Evolutionary conservation across 1,139 yeast species (phyloP).

Genomic region (Pichia sp.): DNA sequence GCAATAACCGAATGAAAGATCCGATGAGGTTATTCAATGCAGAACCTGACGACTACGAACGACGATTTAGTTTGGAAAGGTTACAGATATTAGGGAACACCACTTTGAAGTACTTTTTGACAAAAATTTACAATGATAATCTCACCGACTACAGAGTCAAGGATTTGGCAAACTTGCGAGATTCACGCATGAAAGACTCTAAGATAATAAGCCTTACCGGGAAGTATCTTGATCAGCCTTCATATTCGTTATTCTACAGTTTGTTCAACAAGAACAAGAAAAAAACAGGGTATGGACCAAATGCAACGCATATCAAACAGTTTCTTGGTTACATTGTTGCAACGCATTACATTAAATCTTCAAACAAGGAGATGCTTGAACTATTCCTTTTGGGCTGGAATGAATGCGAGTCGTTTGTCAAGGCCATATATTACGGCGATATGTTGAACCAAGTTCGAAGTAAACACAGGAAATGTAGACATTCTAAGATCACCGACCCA

Average conservation of each 20-base stretch:
- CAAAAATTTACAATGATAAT: constrained; percentile 4
- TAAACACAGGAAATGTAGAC: background rate
- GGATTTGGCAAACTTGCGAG: constrained; percentile 1
- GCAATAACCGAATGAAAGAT: background rate
- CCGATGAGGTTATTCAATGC: background rate
- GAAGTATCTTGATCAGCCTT: background rate
- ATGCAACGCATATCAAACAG: background rate
- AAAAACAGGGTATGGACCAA: background rate
- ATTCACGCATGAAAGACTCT: background rate
- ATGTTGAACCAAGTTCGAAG: background rate
- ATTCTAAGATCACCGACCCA: background rate
- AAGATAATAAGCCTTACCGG: background rate
- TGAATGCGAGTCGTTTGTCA: constrained; percentile 1
- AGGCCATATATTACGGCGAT: background rate
- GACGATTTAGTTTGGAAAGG: background rate
- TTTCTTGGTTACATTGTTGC: constrained; percentile 5
- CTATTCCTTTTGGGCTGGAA: constrained; percentile 4
- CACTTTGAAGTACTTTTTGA: constrained; percentile 3
- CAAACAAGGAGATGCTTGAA: background rate
- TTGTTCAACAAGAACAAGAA: background rate
- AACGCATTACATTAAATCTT: background rate
- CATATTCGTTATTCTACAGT: background rate
- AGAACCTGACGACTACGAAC: background rate
- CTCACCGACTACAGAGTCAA: background rate
- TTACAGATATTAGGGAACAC: constrained; percentile 2